A percentile compares a stretch with the other conserved stretches of the same genome.
Conservation (phyloP, 2,329 filamentous ascomycete genomes). For the Penicillium digitatum region DNA sequence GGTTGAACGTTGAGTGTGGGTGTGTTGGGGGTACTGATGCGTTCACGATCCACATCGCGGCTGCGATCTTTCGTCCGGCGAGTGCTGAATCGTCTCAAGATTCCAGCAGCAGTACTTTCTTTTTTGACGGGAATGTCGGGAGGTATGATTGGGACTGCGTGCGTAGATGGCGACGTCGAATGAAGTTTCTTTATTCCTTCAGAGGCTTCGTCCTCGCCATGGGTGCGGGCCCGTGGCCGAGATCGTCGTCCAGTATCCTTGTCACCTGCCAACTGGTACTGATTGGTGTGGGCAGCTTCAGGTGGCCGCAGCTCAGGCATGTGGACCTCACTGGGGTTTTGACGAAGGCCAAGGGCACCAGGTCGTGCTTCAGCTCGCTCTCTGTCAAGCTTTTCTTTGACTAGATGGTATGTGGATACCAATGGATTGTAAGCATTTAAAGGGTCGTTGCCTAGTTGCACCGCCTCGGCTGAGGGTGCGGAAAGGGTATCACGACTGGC, state of each 20-base stretch:
- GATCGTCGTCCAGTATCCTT: conserved; percentile 78
- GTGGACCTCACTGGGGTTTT: conserved; percentile 55
- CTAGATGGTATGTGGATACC: conserved; percentile 90
- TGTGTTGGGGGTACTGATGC: conserved; percentile 62
- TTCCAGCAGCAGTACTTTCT: conserved; percentile 78
- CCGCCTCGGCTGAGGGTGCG: conserved; percentile 77
- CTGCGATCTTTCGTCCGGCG: conserved; percentile 63
- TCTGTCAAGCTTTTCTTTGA: conserved; percentile 87
- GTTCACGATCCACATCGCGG: conserved; percentile 41
- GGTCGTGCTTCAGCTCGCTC: conserved; percentile 61
- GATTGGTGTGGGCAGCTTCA: conserved; percentile 83
- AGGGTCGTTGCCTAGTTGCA: conserved; percentile 78
- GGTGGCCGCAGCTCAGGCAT: conserved; percentile 76
- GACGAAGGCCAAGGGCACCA: conserved; percentile 56
- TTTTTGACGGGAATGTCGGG: conserved; percentile 66
- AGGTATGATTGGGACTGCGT: conserved; percentile 53
- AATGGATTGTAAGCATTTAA: conserved; percentile 90
- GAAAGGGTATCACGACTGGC: conserved; percentile 81
- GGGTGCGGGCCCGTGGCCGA: conserved; percentile 80
- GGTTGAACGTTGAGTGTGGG: conserved; percentile 78
- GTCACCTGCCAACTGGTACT: conserved; percentile 86
- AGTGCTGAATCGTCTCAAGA: conserved; percentile 88
- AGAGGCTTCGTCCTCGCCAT: conserved; percentile 85
- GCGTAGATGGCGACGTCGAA: conserved; percentile 47
- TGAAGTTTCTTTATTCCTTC: conserved; percentile 68